These are phyloP conservation scores for Furcasterigmium sp. DNA, from an alignment of 2,329 filamentous ascomycete species.

Conservation along the genomic window DNA sequence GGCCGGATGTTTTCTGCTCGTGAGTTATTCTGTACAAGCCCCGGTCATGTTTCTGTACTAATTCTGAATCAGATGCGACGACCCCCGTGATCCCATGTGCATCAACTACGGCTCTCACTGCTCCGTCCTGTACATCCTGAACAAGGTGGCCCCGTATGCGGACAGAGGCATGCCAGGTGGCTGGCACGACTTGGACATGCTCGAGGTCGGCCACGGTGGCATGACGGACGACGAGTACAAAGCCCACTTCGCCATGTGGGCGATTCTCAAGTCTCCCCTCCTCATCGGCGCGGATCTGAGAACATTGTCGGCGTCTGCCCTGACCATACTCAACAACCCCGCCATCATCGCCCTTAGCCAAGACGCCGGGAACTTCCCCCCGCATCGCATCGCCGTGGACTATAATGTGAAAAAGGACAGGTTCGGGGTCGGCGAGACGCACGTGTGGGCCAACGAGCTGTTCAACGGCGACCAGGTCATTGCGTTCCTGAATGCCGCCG, in stretches of 20 bases:
- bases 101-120: background rate
- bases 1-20: slow-evolving; percentile 13
- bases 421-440: slow-evolving; percentile 17
- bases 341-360: slow-evolving; percentile 23
- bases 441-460: slow-evolving; percentile 21
- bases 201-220: slow-evolving; percentile 29
- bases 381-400: slow-evolving; percentile 16
- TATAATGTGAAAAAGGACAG: slow-evolving; percentile 12
- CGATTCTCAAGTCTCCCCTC: slow-evolving; percentile 36
- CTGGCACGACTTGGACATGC: slow-evolving; percentile 33
- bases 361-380: slow-evolving; percentile 12
- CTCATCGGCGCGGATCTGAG: slow-evolving; percentile 33
- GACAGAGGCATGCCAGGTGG: slow-evolving; percentile 17
- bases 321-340: slow-evolving; percentile 12
- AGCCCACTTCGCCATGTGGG: slow-evolving; percentile 39
- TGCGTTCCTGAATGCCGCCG: slow-evolving; percentile 11
- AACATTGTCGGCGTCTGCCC: slow-evolving; percentile 6
- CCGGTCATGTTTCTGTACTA: background rate
- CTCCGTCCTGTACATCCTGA: slow-evolving; percentile 25
- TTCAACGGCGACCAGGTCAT: slow-evolving; percentile 14
- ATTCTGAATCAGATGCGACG: slow-evolving; percentile 3
- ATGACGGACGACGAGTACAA: slow-evolving; percentile 31
- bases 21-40: slow-evolving; percentile 17
- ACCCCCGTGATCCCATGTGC: background rate
- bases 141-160: slow-evolving; percentile 27